These are phyloP conservation scores for Venturia carpophila DNA, from an alignment of 2,329 filamentous ascomycete genomes.

Conservation along the genomic window DNA sequence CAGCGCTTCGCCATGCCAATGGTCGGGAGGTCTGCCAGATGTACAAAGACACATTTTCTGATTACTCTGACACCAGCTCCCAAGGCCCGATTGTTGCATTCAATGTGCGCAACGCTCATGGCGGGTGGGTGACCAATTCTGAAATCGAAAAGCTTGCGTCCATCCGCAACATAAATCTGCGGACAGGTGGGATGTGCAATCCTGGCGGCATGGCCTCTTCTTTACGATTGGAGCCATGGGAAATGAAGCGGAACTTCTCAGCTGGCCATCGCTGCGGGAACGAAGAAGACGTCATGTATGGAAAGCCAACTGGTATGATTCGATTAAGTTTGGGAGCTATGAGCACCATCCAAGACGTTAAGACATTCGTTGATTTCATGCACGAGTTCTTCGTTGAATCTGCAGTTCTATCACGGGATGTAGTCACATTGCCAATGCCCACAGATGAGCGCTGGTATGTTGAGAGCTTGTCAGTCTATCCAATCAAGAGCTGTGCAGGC, in stretches of 20 bases:
- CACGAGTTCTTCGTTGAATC: constrained; percentile 37
- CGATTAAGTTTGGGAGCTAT: constrained; percentile 83
- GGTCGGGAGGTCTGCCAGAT: constrained; percentile 56
- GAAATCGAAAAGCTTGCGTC: constrained; percentile 83
- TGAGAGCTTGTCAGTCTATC: constrained; percentile 58
- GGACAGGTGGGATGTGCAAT: constrained; percentile 86
- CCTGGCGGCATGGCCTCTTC: constrained; percentile 74
- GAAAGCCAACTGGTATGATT: constrained; percentile 81
- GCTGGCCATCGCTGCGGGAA: constrained; percentile 77
- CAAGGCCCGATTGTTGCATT: constrained; percentile 76
- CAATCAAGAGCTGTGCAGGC: constrained; percentile 88
- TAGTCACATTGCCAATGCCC: neutral
- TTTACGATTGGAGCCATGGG: constrained; percentile 67
- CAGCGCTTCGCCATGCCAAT: constrained; percentile 60
- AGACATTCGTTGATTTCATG: constrained; percentile 63
- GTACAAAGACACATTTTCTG: constrained; percentile 44
- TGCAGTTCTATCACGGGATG: neutral
- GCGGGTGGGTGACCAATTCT: constrained; percentile 68
- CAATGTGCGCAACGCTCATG: constrained; percentile 63
- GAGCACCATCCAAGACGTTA: constrained; percentile 70
- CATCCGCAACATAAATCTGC: constrained; percentile 71
- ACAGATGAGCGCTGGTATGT: constrained; percentile 24
- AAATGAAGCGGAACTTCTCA: constrained; percentile 78
- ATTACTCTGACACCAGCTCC: constrained; percentile 37
- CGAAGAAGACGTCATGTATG: constrained; percentile 71